Evolutionary conservation across 1,139 yeast genomes (phyloP), one percentile per base, ranked within the genome.

Genomic region (Chernovozyma aurita): DNA sequence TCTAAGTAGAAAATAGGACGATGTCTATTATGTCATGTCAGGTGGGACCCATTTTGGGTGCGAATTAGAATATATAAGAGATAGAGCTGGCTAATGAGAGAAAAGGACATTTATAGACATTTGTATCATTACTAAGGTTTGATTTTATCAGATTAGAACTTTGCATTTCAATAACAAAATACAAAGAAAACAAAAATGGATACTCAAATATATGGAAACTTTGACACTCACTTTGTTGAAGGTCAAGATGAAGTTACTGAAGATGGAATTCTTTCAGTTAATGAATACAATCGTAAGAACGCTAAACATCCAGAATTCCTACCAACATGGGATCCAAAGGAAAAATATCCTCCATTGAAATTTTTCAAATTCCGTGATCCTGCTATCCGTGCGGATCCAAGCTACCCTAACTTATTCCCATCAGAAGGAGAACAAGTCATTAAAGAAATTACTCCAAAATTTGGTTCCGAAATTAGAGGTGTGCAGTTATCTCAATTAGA

Each of bases 391-490:
- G 87, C 82, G 11, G 84, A 80, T 48, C 70, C 75, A n/a, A 50
- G 60, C 1, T 69, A 76, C 42, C 66, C 70, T 28, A 70, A 70
- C 45, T 65, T 82, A 43, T 70, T 78, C 43, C 69, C 73, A 8
- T 52, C 57, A 32, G 54, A 42, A 32, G 59, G 57, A n/a, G 34
- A 31, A 11, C 28, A 34, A 7, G 28, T 29, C 7, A 44, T 53
- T 8, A 66, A 63, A 47, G 57, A 57, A 27, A 50, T 79, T 42
- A 71, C 84, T 4, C 90, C 88, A 33, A 79, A 77, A 53, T 62
- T 83, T 38, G 90, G 90, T 13, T 66, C 82, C 18, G 85, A 77
- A 52, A 61, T 82, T 28, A 53, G 50, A 16, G 85, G 85, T 16
- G 59, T 81, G 30, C 85, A 80, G 50, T 60, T 82, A 36, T 73